phyloP scores from a whole-genome alignment of 345 rosid genomes.

The Heritiera fomes region DNA sequence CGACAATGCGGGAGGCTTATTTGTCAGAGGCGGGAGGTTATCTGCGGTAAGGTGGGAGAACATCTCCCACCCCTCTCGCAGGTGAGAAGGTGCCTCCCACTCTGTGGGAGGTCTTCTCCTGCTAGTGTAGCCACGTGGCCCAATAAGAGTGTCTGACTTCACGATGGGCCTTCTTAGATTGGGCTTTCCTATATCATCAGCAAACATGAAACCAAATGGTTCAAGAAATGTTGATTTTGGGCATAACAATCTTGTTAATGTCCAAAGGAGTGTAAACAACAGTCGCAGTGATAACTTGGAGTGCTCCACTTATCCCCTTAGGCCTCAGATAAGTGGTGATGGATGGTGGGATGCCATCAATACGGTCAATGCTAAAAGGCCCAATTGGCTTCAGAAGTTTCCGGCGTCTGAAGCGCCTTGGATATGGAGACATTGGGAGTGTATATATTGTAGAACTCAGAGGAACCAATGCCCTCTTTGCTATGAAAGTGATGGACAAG shows the following conservation, averaged over 20 bases:
- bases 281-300: constrained; percentile 68
- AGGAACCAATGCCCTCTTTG: constrained; percentile 9
- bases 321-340: constrained; percentile 16
- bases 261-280: constrained; percentile 15
- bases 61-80: too few relatives aligned
- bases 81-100: too few relatives aligned
- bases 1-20: too few relatives aligned
- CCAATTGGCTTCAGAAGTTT: constrained; percentile 6
- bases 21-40: too few relatives aligned
- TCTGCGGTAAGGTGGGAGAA: too few relatives aligned
- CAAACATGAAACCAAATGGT: neutral
- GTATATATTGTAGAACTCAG: constrained; percentile 61
- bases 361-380: neutral
- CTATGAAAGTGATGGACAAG: constrained; percentile 29
- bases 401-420: constrained; percentile 17
- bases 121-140: too few relatives aligned
- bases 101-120: too few relatives aligned
- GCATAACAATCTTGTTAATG: constrained; percentile 6
- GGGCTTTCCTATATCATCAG: too few relatives aligned
- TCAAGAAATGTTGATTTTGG: constrained; percentile 1
- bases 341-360: constrained; percentile 18
- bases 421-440: constrained; percentile 24
- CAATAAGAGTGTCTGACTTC: too few relatives aligned
- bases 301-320: constrained; percentile 52
- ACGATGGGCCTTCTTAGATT: too few relatives aligned